These are phyloP conservation scores for Candida broadrunensis DNA, from an alignment of 805 yeast genomes.

Conservation along the genomic window DNA sequence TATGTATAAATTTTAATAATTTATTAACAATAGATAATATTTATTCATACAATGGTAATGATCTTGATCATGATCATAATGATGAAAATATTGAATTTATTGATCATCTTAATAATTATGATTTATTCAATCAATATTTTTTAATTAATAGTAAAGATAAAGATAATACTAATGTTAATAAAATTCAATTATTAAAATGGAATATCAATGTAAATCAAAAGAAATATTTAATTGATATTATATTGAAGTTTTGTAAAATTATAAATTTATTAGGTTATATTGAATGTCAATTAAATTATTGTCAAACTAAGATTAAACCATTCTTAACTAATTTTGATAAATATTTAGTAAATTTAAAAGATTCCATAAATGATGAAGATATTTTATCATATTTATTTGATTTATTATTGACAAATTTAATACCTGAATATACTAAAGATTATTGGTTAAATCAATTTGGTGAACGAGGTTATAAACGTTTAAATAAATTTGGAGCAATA, in stretches of 20 bases:
- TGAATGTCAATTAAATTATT: constrained; percentile 14
- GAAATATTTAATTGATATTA: constrained; percentile 16
- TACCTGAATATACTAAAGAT: constrained; percentile 47
- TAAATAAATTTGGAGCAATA: constrained; percentile 49
- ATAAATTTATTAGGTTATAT: constrained; percentile 22
- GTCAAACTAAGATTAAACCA: constrained; percentile 20
- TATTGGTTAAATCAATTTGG: constrained; percentile 68
- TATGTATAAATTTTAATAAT: constrained; percentile 27
- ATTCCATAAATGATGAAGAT: constrained; percentile 16
- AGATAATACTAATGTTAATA: background rate
- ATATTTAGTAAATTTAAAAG: constrained; percentile 30
- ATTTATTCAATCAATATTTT: constrained; percentile 26
- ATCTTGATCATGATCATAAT: background rate
- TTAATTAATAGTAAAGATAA: constrained; percentile 1
- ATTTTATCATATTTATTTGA: background rate
- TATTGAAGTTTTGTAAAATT: constrained; percentile 22
- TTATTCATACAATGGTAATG: constrained; percentile 2
- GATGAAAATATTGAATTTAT: background rate
- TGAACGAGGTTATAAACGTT: constrained; percentile 58
- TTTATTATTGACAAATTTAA: constrained; percentile 45
- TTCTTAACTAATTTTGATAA: constrained; percentile 28
- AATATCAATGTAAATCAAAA: constrained; percentile 7
- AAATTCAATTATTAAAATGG: constrained; percentile 11
- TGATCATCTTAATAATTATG: constrained; percentile 16
- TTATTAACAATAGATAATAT: constrained; percentile 25